Percentiles rank a stretch among this genome's conserved stretches.
Conservation (phyloP, 805 yeast species). For the Phaffomyces opuntiae region DNA sequence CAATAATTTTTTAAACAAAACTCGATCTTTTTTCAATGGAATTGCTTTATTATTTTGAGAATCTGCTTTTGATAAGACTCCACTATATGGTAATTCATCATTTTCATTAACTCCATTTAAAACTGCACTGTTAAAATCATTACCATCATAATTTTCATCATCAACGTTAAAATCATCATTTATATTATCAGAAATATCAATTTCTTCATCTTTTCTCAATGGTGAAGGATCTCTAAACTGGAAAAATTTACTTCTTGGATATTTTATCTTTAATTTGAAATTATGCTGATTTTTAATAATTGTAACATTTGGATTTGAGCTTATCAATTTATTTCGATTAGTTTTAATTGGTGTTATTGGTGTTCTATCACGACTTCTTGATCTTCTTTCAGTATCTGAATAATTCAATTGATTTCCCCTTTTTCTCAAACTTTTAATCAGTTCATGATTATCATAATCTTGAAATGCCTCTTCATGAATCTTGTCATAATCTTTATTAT, state of each 20-base stretch:
- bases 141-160: conserved; percentile 12
- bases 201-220: conserved; percentile 9
- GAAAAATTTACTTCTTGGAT: conserved; percentile 12
- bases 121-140: conserved; percentile 1
- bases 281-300: conserved; percentile 11
- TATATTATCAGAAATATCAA: conserved; percentile 19
- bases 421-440: conserved; percentile 10
- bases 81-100: conserved; percentile 61
- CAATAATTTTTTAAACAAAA: conserved; percentile 36
- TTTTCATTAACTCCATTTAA: conserved; percentile 18
- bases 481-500: conserved; percentile 30
- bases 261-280: conserved; percentile 20
- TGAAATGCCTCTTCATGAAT: conserved; percentile 27
- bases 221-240: conserved; percentile 23
- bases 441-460: conserved; percentile 11
- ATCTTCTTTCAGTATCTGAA: neutral
- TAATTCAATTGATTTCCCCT: conserved; percentile 6
- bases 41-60: conserved; percentile 54
- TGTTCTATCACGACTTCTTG: neutral
- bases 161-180: conserved; percentile 20
- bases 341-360: neutral
- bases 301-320: conserved; percentile 19
- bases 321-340: neutral
- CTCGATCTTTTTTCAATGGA: conserved; percentile 48
- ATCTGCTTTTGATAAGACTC: conserved; percentile 51